Conservation (phyloP, 176 grass and related monocot species). For the Triticum monococcum region DNA sequence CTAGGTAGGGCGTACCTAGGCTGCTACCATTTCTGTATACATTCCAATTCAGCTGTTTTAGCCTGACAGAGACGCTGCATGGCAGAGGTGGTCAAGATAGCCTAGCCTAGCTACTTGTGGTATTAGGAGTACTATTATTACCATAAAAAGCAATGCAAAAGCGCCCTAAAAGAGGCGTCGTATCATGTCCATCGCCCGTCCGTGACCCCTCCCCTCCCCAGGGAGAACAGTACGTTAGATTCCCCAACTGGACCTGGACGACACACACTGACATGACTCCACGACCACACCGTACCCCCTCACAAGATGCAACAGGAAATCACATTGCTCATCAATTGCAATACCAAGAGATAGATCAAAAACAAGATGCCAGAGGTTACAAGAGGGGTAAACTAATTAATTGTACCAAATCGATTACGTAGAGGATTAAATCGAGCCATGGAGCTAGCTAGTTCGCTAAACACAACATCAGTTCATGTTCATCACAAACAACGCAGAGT, state of each 20-base stretch:
- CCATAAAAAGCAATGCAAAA: constrained; percentile 77
- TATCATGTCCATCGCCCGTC: constrained; percentile 22
- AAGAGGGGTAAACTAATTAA: neutral
- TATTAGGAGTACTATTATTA: constrained; percentile 36
- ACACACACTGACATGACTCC: constrained; percentile 39
- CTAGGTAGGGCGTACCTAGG: neutral
- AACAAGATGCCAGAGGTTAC: neutral
- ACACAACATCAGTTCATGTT: constrained; percentile 21
- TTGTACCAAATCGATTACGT: neutral
- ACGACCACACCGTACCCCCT: constrained; percentile 1
- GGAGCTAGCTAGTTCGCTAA: neutral
- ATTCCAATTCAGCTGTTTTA: constrained; percentile 19
- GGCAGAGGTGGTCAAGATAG: constrained; percentile 31
- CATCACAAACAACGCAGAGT: constrained; percentile 7
- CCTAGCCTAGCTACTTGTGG: constrained; percentile 50
- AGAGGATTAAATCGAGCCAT: neutral
- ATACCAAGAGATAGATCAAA: neutral
- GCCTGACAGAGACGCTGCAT: neutral
- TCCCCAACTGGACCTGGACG: constrained; percentile 26
- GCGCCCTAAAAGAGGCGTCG: constrained; percentile 31
- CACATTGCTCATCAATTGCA: neutral
- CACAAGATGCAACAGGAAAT: neutral
- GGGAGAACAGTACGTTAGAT: constrained; percentile 41
- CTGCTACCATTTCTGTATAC: neutral
- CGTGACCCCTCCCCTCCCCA: constrained; percentile 31